Base-by-base conservation (phyloP, 306 rosid species). In the Acacia crassicarpa region DNA sequence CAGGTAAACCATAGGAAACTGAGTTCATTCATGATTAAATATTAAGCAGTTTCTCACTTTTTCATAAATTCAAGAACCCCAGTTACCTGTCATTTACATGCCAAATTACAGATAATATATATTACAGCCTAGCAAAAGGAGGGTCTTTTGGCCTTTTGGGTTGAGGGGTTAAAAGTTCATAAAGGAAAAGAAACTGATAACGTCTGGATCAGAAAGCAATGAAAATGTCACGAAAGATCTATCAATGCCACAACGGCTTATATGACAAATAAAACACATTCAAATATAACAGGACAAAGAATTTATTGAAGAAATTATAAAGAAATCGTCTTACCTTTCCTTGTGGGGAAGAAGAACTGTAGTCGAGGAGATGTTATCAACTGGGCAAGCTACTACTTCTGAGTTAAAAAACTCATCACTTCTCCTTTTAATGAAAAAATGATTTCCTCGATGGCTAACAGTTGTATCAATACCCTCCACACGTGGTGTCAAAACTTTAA, bases 401-500 rank as follows among this genome's bases (percentile, higher is more conserved):
- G 97, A 93, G 85, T 95, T 95, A 87, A 93, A 93, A 84, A 88
- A 85, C 76, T 90, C 86, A 20, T 86, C 84, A 15, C 97, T 95
- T 84, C 97, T 88, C 86, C 94, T 91, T 79, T 67, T 61, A 61
- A 95, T 87, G 82, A 88, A 91, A 84, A 95, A 93, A 82, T 95
- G 94, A 89, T 88, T 86, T 48, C 98, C 98, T 53, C 97, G 92
- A 86, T 95, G 99, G 81, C 92, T 90, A 59, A 88, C 93, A 43
- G 72, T 83, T 73, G 98, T 90, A 83, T 88, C 98, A 82, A 91
- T 87, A 70, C 97, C 98, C 62, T 89, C 90, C 38, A 87, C 83
- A 63, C 97, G 94, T 63, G 91, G 94, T 78, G 99, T 95, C 79
- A 93, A 70, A 78, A 89, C 91, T 84, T 80, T 58, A 76, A 93